A percentile compares a stretch with the other conserved stretches of the same genome.
Evolutionary conservation across 2,329 filamentous ascomycete species (phyloP).

Genomic region (Sporothrix globosa): DNA sequence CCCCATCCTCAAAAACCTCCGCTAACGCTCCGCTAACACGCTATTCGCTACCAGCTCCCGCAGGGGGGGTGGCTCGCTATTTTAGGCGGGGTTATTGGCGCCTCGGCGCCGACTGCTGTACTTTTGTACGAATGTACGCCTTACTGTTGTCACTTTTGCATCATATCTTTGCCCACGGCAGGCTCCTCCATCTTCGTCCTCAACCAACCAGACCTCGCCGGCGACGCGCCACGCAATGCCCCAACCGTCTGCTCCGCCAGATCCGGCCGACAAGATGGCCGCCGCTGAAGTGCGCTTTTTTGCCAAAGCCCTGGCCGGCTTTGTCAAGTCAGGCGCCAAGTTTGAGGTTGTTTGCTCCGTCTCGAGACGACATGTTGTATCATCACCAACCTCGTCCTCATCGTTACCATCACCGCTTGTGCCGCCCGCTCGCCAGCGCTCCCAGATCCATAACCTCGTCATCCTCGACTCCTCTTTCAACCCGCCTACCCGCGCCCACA

Average conservation of each 20-base stretch:
- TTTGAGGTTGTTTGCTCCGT: conserved; percentile 51
- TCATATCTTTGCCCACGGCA: not conserved
- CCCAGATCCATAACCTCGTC: conserved; percentile 47
- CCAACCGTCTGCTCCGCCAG: not conserved
- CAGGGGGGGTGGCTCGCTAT: not conserved
- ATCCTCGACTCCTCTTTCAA: conserved; percentile 71
- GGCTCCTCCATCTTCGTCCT: not conserved
- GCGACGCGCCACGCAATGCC: conserved; percentile 4
- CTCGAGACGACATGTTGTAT: not conserved
- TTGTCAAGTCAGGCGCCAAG: conserved; percentile 49
- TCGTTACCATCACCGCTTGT: conserved; percentile 33
- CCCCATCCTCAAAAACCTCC: not conserved
- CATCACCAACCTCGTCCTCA: not conserved
- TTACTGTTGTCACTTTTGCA: too few species aligned
- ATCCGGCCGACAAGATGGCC: conserved; percentile 23
- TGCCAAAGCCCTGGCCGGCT: conserved; percentile 50
- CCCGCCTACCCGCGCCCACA: conserved; percentile 65
- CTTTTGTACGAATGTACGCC: too few species aligned
- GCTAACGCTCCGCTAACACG: conserved; percentile 19
- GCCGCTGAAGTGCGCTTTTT: conserved; percentile 46
- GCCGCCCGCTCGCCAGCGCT: conserved; percentile 16
- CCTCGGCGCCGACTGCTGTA: too few species aligned
- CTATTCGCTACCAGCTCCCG: not conserved
- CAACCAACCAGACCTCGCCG: not conserved
- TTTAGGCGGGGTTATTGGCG: not conserved